phyloP scores from a whole-genome alignment of 306 rosid species.

The Ammopiptanthus mongolicus region DNA sequence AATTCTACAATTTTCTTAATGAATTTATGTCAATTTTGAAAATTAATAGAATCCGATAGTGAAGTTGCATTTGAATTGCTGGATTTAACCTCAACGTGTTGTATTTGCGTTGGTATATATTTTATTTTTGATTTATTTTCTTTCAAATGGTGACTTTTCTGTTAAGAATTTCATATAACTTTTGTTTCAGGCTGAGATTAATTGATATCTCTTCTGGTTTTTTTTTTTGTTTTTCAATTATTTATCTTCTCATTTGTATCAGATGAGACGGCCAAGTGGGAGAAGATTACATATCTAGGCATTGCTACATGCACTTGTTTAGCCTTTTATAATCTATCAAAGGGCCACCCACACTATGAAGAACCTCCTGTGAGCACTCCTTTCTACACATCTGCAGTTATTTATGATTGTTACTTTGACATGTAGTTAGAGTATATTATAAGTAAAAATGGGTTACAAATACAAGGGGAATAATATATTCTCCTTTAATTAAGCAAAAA shows the following conservation, averaged over 20 bases:
- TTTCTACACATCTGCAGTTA: constrained; percentile 5
- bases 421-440: background rate
- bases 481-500: background rate
- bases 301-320: constrained; percentile 60
- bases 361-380: constrained; percentile 70
- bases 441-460: background rate
- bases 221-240: background rate
- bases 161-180: background rate
- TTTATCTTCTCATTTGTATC: background rate
- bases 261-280: constrained; percentile 97
- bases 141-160: background rate
- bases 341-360: constrained; percentile 79
- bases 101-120: background rate
- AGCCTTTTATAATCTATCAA: constrained; percentile 51
- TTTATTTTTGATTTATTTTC: background rate
- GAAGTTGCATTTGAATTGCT: background rate
- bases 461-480: background rate
- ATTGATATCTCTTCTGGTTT: background rate
- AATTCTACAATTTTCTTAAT: background rate
- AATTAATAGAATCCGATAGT: background rate
- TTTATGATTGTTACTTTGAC: background rate
- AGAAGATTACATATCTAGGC: constrained; percentile 87
- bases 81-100: background rate
- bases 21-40: background rate
- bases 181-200: background rate